A percentile compares a stretch with the other conserved stretches of the same genome.
Evolutionary conservation across 108 stramenopile genomes (phyloP).

Genomic region (Cyclotella kingstonii): DNA sequence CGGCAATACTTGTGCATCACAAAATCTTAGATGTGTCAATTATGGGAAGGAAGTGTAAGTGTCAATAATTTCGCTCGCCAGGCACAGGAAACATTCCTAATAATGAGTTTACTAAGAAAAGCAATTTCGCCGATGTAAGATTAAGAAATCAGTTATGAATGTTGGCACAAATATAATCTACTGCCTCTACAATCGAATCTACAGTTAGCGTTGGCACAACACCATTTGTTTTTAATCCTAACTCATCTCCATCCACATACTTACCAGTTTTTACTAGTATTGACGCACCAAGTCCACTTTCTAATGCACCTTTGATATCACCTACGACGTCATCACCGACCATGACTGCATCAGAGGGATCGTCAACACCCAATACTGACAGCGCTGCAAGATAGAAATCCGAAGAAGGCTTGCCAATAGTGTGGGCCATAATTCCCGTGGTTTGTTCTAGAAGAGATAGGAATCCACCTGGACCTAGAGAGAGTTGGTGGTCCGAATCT

Average conservation of each 20-base stretch:
- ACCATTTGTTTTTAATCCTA: conserved; percentile 12
- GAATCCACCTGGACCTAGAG: conserved; percentile 71
- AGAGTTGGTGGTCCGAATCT: conserved; percentile 44
- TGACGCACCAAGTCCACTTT: conserved; percentile 50
- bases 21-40: too few relatives aligned
- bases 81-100: too few relatives aligned
- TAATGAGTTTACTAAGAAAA: too few relatives aligned
- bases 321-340: conserved; percentile 67
- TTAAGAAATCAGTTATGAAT: too few relatives aligned
- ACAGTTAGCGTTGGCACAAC: conserved; percentile 33
- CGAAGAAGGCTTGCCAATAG: conserved; percentile 65
- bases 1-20: too few relatives aligned
- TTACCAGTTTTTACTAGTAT: conserved; percentile 74
- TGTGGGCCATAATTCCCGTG: conserved; percentile 28
- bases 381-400: conserved; percentile 58
- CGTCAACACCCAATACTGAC: conserved; percentile 16
- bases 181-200: conserved; percentile 65
- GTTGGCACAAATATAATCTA: conserved; percentile 57
- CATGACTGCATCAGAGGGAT: conserved; percentile 50
- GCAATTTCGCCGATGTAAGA: too few relatives aligned
- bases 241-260: conserved; percentile 53
- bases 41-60: too few relatives aligned
- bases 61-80: too few relatives aligned
- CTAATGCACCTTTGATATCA: conserved; percentile 61
- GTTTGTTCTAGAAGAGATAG: conserved; percentile 54